A percentile compares a stretch with the other conserved stretches of the same genome.
phyloP scores from a whole-genome alignment of 257 asterid species.

The Solanum lycopersicoides region DNA sequence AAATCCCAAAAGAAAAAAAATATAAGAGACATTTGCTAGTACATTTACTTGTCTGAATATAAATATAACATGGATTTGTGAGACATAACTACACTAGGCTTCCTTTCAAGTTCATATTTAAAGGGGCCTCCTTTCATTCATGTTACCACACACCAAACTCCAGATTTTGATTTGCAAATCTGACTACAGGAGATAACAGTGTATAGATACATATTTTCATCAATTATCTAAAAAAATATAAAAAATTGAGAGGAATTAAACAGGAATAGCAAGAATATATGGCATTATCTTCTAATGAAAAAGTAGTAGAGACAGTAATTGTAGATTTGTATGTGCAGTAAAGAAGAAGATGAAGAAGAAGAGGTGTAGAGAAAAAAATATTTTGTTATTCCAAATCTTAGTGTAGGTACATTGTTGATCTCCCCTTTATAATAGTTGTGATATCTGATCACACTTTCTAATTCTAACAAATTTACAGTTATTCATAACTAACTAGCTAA shows the following conservation, averaged over 20 bases:
- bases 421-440: too few species aligned
- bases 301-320: conserved; percentile 21
- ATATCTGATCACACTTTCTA: too few species aligned
- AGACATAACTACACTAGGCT: neutral
- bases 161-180: neutral
- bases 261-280: neutral
- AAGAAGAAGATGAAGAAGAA: too few species aligned
- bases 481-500: too few species aligned
- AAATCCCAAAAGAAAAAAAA: neutral
- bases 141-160: neutral
- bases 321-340: neutral
- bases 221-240: neutral
- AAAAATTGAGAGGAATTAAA: neutral
- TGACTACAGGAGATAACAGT: neutral
- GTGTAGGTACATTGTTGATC: too few species aligned
- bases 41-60: neutral
- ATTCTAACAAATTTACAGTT: too few species aligned
- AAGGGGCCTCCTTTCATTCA: neutral
- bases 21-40: neutral
- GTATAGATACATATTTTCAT: neutral
- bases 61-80: neutral
- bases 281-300: conserved; percentile 6
- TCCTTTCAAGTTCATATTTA: neutral
- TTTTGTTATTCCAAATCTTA: too few species aligned
- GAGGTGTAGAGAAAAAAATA: too few species aligned